Evolutionary conservation across 225 moss, liverwort and hornwort genomes (phyloP).

Genomic region (Rhytidiadelphus loreus): DNA sequence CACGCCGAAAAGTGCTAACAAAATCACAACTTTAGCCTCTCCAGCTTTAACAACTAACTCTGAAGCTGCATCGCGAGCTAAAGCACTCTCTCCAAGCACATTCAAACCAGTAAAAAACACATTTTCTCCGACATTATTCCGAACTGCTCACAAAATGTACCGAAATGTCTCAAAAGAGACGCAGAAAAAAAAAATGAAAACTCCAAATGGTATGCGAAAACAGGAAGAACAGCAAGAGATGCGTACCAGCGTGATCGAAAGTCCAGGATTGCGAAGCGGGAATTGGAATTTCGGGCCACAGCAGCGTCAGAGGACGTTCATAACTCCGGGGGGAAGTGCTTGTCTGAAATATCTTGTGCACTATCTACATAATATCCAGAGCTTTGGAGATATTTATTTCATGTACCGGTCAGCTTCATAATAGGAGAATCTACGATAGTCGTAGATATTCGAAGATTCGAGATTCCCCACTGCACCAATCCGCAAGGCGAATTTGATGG

Average conservation of each 20-base stretch:
- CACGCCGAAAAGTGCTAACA: neutral
- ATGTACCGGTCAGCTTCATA: neutral
- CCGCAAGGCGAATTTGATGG: neutral
- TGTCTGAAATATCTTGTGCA: neutral
- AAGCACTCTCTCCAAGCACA: neutral
- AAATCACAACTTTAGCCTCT: neutral
- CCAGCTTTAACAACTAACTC: neutral
- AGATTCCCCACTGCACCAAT: neutral
- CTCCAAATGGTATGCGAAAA: neutral
- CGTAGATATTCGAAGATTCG: neutral
- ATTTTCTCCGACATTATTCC: neutral
- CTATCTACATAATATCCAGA: neutral
- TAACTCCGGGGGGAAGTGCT: neutral
- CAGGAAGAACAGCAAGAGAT: neutral
- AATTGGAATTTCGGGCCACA: neutral
- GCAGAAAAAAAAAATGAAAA: neutral
- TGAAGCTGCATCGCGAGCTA: neutral
- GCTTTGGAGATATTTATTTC: neutral
- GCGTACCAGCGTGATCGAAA: neutral
- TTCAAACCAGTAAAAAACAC: neutral
- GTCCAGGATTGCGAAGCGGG: neutral
- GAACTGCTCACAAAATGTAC: neutral
- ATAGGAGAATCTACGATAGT: no score
- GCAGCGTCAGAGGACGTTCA: neutral
- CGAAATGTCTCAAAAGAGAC: neutral